These are phyloP conservation scores for Diplodia corticola DNA, from an alignment of 2,329 filamentous ascomycete genomes.

Conservation along the genomic window DNA sequence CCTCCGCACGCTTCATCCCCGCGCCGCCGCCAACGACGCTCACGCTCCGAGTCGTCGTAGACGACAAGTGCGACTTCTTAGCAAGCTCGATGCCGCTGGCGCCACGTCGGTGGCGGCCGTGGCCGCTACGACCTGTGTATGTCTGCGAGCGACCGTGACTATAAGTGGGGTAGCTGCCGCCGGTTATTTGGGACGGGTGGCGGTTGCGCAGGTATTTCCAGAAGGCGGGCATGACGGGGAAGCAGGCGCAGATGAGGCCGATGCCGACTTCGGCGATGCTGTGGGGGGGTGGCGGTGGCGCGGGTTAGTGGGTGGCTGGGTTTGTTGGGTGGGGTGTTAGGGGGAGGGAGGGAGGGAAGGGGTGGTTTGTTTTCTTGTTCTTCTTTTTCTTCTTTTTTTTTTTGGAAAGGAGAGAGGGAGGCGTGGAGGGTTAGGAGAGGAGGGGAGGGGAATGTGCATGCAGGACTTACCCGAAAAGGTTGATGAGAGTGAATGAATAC, in stretches of 20 bases:
- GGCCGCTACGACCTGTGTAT: no score
- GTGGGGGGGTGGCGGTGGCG: no score
- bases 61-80: neutral
- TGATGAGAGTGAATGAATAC: constrained; percentile 39
- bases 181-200: neutral
- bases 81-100: constrained; percentile 1
- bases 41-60: neutral
- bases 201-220: constrained; percentile 18
- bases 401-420: neutral
- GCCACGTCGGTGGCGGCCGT: neutral
- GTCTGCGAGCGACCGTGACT: neutral
- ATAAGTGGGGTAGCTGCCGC: neutral
- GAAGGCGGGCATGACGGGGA: constrained; percentile 20
- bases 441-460: no score
- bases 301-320: no score
- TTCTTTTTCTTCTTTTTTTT: no score
- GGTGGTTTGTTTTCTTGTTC: neutral
- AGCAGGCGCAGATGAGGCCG: constrained; percentile 26
- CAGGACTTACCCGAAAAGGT: constrained; percentile 43
- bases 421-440: neutral
- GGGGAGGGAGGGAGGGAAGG: neutral
- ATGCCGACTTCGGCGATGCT: constrained; percentile 27
- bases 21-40: neutral
- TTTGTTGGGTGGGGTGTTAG: no score
- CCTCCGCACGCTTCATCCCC: neutral